Conservation (phyloP, 1,284 basidiomycete genomes). For the Apiotrichum sp. region DNA sequence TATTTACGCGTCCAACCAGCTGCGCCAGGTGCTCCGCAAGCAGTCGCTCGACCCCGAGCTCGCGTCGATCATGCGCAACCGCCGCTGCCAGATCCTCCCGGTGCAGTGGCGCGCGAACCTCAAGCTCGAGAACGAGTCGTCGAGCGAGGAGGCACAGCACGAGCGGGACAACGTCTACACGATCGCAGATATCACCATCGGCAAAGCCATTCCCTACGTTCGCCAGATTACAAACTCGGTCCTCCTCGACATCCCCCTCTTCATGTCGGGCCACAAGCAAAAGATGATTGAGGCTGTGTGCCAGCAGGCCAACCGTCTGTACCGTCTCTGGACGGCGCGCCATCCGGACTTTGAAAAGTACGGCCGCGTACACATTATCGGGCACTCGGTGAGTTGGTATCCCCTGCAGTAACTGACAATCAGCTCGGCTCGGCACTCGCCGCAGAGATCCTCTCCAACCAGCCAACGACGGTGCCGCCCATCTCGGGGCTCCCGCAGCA, state of each 20-base stretch:
- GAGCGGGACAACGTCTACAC: conserved; percentile 51
- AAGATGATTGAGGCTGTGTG: conserved; percentile 53
- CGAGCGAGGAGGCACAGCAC: conserved; percentile 47
- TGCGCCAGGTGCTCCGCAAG: conserved; percentile 48
- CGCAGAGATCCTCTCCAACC: conserved; percentile 53
- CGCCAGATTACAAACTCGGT: conserved; percentile 51
- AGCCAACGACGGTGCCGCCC: conserved; percentile 51
- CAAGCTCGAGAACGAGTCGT: conserved; percentile 47
- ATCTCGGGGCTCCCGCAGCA: conserved; percentile 45
- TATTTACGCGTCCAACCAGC: conserved; percentile 51
- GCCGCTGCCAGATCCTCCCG: conserved; percentile 52
- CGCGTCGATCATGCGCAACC: conserved; percentile 48
- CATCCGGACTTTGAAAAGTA: conserved; percentile 51
- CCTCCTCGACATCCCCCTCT: conserved; percentile 50
- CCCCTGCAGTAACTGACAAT: neutral
- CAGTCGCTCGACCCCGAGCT: conserved; percentile 49
- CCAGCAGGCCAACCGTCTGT: conserved; percentile 48
- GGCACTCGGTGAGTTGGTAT: conserved; percentile 40
- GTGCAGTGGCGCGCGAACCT: conserved; percentile 54
- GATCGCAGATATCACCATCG: conserved; percentile 51
- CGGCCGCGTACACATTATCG: conserved; percentile 49
- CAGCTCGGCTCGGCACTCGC: conserved; percentile 53
- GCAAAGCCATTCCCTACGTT: conserved; percentile 50
- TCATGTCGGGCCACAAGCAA: conserved; percentile 51
- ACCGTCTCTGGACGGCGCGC: conserved; percentile 53